Evolutionary conservation across 306 rosid genomes (phyloP).

Genomic region (Biancaea sappan): DNA sequence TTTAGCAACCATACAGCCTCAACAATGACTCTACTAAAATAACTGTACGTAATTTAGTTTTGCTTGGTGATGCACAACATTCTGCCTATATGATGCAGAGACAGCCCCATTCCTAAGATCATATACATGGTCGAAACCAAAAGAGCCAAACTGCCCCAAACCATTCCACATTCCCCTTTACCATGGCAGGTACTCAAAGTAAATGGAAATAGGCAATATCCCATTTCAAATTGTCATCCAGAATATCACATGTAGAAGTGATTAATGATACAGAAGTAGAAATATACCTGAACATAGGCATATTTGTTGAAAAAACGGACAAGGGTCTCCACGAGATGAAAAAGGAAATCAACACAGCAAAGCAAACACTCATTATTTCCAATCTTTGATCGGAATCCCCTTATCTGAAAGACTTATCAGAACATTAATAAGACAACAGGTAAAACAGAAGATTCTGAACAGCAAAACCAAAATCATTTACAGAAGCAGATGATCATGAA

Average conservation of each 20-base stretch:
- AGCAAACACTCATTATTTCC: conserved; percentile 93
- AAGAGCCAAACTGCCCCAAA: neutral
- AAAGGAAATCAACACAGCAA: conserved; percentile 95
- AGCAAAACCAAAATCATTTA: conserved; percentile 24
- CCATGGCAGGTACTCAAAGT: neutral
- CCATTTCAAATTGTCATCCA: neutral
- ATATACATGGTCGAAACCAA: neutral
- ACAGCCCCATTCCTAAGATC: neutral
- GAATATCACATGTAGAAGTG: conserved; percentile 3
- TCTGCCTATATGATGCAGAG: neutral
- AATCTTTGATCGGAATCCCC: conserved; percentile 93
- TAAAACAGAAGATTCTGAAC: conserved; percentile 12
- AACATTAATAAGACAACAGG: conserved; percentile 9
- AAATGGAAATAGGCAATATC: neutral
- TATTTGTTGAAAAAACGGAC: conserved; percentile 97
- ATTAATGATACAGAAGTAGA: conserved; percentile 12
- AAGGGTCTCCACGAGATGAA: conserved; percentile 96
- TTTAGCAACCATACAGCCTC: neutral
- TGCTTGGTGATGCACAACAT: neutral
- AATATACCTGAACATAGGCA: conserved; percentile 92
- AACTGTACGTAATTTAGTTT: neutral
- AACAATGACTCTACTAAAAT: neutral
- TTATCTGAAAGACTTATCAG: conserved; percentile 55
- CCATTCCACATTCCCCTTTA: neutral
- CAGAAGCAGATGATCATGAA: neutral